phyloP scores from a whole-genome alignment of 768 basidiomycete species.

The Termitomyces sp. region DNA sequence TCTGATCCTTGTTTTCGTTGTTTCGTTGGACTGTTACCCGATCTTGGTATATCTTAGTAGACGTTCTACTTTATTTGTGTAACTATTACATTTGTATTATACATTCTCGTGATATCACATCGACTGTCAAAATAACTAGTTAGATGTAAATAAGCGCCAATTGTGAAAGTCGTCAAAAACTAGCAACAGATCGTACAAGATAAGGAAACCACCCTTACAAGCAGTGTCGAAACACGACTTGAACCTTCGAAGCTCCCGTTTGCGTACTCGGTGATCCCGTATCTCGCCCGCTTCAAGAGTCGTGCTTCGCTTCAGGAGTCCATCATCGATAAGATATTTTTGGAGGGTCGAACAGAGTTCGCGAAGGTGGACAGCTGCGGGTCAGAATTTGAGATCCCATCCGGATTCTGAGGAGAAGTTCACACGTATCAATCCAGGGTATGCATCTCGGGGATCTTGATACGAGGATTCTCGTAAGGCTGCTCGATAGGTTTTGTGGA shows the following conservation, averaged over 20 bases:
- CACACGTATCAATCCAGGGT: background rate
- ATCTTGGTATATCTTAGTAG: background rate
- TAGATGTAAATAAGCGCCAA: too few species aligned
- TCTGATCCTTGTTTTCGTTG: background rate
- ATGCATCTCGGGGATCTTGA: background rate
- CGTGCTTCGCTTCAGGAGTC: constrained; percentile 34
- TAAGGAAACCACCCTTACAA: too few species aligned
- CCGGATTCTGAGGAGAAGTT: too few species aligned
- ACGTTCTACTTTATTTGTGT: too few species aligned
- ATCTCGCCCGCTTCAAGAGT: too few species aligned
- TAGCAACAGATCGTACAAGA: too few species aligned
- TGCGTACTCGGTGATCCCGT: too few species aligned
- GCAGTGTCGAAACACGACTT: too few species aligned
- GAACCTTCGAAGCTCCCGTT: background rate
- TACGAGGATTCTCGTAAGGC: background rate
- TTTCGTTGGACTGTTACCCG: constrained; percentile 11
- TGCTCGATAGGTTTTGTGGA: background rate
- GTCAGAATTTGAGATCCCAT: background rate
- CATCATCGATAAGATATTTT: constrained; percentile 32
- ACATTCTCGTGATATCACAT: too few species aligned
- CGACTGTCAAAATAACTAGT: too few species aligned
- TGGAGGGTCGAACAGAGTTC: constrained; percentile 25
- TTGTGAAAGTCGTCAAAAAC: too few species aligned
- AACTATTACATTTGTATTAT: too few species aligned
- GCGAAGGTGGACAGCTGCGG: background rate